These are phyloP conservation scores for Clonostachys rosea DNA, from an alignment of 2,329 filamentous ascomycete species.

Conservation along the genomic window DNA sequence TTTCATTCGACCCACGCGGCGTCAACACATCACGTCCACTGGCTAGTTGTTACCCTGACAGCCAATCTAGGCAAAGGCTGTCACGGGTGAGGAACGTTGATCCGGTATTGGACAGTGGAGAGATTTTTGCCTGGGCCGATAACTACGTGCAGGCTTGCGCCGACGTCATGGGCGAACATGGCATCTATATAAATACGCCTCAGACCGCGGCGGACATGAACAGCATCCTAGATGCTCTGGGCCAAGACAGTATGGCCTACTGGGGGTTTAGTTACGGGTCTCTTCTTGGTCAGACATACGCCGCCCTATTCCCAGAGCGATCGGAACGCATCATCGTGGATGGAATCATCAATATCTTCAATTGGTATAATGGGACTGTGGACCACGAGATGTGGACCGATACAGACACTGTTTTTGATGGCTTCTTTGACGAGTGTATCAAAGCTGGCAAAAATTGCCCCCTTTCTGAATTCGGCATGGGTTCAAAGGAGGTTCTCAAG, in stretches of 20 bases:
- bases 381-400: conserved; percentile 17
- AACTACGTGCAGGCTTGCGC: conserved; percentile 1
- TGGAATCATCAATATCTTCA: conserved; percentile 22
- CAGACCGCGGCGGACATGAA: conserved; percentile 49
- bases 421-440: conserved; percentile 26
- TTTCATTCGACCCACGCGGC: conserved; percentile 42
- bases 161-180: conserved; percentile 39
- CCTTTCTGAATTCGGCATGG: conserved; percentile 16
- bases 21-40: conserved; percentile 20
- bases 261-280: conserved; percentile 39
- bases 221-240: conserved; percentile 60
- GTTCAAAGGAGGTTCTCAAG: conserved; percentile 27
- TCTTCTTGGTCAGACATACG: conserved; percentile 32
- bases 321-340: conserved; percentile 26
- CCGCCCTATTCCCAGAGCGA: conserved; percentile 25
- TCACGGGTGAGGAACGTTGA: neutral
- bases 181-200: conserved; percentile 39
- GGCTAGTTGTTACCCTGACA: conserved; percentile 32
- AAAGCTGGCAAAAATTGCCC: conserved; percentile 39
- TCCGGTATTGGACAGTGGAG: conserved; percentile 22
- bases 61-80: conserved; percentile 14
- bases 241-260: conserved; percentile 40
- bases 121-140: conserved; percentile 32
- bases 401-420: conserved; percentile 19
- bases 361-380: conserved; percentile 21